Conservation (phyloP, 2,329 filamentous ascomycete genomes). For the Endocalyx cinctus region DNA sequence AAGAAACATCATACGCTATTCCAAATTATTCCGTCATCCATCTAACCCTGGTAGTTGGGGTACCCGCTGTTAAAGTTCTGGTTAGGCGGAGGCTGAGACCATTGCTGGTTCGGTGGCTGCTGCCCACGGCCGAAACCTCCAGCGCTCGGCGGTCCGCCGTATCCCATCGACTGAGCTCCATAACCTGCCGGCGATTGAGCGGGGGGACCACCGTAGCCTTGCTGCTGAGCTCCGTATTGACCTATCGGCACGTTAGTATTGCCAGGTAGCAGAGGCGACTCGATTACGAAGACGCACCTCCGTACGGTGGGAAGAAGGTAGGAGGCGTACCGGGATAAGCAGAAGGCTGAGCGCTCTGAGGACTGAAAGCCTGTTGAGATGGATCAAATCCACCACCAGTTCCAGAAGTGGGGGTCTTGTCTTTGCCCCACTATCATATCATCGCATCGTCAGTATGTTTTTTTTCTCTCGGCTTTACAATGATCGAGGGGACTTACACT, state of each 20-base stretch:
- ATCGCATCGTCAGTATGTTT: conserved; percentile 27
- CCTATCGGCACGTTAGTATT: conserved; percentile 32
- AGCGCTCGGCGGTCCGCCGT: conserved; percentile 68
- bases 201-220: conserved; percentile 59
- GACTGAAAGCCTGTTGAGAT: conserved; percentile 63
- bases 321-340: conserved; percentile 75
- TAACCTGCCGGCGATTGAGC: conserved; percentile 59
- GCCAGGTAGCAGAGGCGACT: conserved; percentile 50
- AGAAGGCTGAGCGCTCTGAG: conserved; percentile 67
- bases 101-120: conserved; percentile 52
- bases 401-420: conserved; percentile 74
- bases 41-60: conserved; percentile 60
- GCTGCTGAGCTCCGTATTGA: conserved; percentile 62
- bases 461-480: conserved; percentile 11
- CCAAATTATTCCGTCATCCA: no score
- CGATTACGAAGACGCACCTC: conserved; percentile 53
- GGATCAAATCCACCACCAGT: conserved; percentile 76
- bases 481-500: conserved; percentile 68
- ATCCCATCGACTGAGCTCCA: conserved; percentile 65
- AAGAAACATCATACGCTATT: conserved; percentile 7
- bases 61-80: conserved; percentile 61
- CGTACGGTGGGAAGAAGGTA: conserved; percentile 90
- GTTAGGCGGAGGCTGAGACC: conserved; percentile 46
- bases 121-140: conserved; percentile 81
- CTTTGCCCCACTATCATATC: conserved; percentile 83